Evolutionary conservation across 192 early-diverging fungal species (phyloP), one percentile per base, ranked within the genome.

Genomic region (Coemansia sp.): DNA sequence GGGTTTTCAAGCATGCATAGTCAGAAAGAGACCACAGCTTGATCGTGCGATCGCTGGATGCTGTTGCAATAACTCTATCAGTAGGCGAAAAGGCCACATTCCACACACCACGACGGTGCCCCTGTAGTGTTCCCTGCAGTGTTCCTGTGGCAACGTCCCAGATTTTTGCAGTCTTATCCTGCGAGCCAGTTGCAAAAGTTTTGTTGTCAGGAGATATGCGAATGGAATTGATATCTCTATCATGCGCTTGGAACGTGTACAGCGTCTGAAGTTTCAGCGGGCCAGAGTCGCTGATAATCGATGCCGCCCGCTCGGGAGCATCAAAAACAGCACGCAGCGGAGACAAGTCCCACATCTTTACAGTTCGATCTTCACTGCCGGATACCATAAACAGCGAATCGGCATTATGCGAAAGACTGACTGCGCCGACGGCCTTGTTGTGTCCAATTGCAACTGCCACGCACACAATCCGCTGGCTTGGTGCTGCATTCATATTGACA

Each of bases 61-160:
- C 86, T 0, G 96, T 97, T 9, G 92, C 95, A 39, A 97, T 75
- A 2, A 93, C 91, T 61, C 96, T 92, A 72, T 99, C 97, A 5
- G 95, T 89, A n/a, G 93, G 91, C n/a, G 93, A 95, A 63, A 99
- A 97, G 54, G 87, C 83, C 30, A 94, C 88, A 24, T 86, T 86
- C 97, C 97, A 99, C 25, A 99, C 89, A 64, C 97, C 97, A 60
- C 96, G 91, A 60, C 88, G 88, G 76, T 99, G 97, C 23, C 97
- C 97, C 61, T 87, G 90, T 73, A 90, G 88, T 5, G 86, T 89
- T 51, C 93, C 94, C 1, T 97, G 54, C 24, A 88, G 83, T 22
- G 79, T 85, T 19, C 96, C 96, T 17, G 92, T 88, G 30, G 85
- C 87, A n/a, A 88, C 86, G 53, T 88, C 89, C 93, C 94, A 98